phyloP scores from a whole-genome alignment of 148 eudicot genomes.

The Tetragonia tetragonoides region DNA sequence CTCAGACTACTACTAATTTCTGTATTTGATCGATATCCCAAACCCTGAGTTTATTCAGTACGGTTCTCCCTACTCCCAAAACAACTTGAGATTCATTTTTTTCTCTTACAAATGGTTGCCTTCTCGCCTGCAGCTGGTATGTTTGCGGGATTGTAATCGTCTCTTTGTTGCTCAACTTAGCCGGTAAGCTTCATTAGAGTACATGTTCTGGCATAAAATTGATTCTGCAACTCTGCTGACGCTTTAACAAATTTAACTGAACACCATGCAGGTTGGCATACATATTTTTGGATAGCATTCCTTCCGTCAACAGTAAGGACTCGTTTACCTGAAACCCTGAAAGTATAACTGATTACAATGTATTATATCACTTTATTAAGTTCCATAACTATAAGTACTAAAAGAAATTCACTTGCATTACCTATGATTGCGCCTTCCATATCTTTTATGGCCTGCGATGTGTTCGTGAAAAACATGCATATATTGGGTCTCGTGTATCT shows the following conservation, averaged over 20 bases:
- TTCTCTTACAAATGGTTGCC: not conserved
- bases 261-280: conserved; percentile 48
- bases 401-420: not conserved
- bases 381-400: not conserved
- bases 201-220: not conserved
- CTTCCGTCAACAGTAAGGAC: conserved; percentile 47
- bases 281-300: conserved; percentile 48
- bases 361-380: not conserved
- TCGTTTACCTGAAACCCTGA: no score
- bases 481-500: not conserved
- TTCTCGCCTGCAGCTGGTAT: conserved; percentile 44
- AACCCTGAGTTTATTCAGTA: not conserved
- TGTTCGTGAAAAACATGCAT: not conserved
- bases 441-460: not conserved
- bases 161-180: conserved; percentile 45
- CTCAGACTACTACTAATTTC: not conserved
- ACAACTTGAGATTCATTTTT: not conserved
- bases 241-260: not conserved
- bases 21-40: not conserved
- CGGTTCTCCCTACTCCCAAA: not conserved
- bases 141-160: conserved; percentile 46
- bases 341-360: not conserved
- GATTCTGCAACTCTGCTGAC: not conserved
- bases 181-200: conserved; percentile 33
- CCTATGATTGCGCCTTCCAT: not conserved